Conservation (phyloP, 108 stramenopile genomes). For the Stephanodiscus triporus region DNA sequence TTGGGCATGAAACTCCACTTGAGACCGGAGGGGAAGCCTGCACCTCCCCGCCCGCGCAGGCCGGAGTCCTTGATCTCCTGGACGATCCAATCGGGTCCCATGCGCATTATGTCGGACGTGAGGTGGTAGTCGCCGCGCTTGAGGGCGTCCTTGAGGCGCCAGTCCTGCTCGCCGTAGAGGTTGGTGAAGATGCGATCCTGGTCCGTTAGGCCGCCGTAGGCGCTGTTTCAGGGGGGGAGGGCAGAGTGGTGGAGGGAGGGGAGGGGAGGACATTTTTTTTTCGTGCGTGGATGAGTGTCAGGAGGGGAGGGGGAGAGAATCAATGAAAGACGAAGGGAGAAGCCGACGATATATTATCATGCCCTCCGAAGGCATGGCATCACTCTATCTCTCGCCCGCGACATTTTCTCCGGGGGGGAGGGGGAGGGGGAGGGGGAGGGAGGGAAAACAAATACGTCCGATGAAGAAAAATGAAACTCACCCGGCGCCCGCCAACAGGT, state of each 20-base stretch:
- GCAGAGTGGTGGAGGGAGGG: not conserved
- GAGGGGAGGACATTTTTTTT: not conserved
- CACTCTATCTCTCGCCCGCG: too few species aligned
- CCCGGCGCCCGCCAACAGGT: conserved; percentile 50
- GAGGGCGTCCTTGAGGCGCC: conserved; percentile 95
- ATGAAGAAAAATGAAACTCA: conserved; percentile 13
- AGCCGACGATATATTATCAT: not conserved
- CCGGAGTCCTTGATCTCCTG: conserved; percentile 99
- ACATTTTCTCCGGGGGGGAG: too few species aligned
- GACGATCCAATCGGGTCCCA: conserved; percentile 99
- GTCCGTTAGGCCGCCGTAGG: conserved; percentile 94
- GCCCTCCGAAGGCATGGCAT: not conserved
- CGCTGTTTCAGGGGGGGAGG: conserved; percentile 18
- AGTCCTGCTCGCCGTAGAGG: conserved; percentile 99
- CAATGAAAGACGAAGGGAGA: not conserved
- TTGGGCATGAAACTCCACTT: conserved; percentile 99
- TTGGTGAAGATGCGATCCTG: conserved; percentile 99
- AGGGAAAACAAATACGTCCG: not conserved
- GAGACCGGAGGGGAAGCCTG: conserved; percentile 98
- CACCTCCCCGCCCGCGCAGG: conserved; percentile 98
- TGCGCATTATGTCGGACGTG: conserved; percentile 98
- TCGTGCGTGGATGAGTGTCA: not conserved
- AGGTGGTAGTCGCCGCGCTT: conserved; percentile 93
- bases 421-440: too few species aligned
- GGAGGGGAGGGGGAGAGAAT: not conserved